phyloP scores from a whole-genome alignment of 2,329 filamentous ascomycete genomes.

The Sodiomyces alkalinus region DNA sequence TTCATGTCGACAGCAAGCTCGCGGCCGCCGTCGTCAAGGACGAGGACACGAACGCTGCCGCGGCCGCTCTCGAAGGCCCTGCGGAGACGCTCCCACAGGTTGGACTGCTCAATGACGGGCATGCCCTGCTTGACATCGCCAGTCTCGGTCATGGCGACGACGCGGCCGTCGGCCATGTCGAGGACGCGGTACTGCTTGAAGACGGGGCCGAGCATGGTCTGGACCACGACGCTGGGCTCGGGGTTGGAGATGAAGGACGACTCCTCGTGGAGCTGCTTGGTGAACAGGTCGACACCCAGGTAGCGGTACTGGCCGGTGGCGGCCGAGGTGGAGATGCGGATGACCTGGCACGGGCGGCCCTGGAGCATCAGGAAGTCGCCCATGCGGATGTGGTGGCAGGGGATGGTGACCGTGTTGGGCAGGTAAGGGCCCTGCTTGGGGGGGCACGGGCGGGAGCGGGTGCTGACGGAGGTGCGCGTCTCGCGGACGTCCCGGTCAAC shows the following conservation, averaged over 20 bases:
- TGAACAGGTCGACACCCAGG: slow-evolving; percentile 99
- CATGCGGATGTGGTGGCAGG: slow-evolving; percentile 98
- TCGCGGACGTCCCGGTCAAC: slow-evolving; percentile 30
- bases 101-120: slow-evolving; percentile 87
- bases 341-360: slow-evolving; percentile 98
- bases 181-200: slow-evolving; percentile 99
- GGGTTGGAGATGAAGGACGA: slow-evolving; percentile 96
- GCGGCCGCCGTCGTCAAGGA: slow-evolving; percentile 82
- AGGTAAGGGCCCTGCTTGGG: slow-evolving; percentile 17
- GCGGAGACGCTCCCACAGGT: slow-evolving; percentile 66
- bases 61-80: slow-evolving; percentile 82
- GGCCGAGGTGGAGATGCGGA: slow-evolving; percentile 95
- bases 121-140: slow-evolving; percentile 96
- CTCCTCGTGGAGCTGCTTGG: slow-evolving; percentile 98
- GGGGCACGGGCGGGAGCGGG: slow-evolving; percentile 15
- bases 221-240: slow-evolving; percentile 86
- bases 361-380: slow-evolving; percentile 98
- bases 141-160: slow-evolving; percentile 97
- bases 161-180: slow-evolving; percentile 74
- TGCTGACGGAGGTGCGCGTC: slow-evolving; percentile 17
- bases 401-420: slow-evolving; percentile 89
- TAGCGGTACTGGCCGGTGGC: slow-evolving; percentile 99
- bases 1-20: slow-evolving; percentile 99
- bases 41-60: slow-evolving; percentile 85
- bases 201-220: slow-evolving; percentile 98